Conservation (phyloP, 2,329 filamentous ascomycete species). For the Aspergillus pseudoterreus region DNA sequence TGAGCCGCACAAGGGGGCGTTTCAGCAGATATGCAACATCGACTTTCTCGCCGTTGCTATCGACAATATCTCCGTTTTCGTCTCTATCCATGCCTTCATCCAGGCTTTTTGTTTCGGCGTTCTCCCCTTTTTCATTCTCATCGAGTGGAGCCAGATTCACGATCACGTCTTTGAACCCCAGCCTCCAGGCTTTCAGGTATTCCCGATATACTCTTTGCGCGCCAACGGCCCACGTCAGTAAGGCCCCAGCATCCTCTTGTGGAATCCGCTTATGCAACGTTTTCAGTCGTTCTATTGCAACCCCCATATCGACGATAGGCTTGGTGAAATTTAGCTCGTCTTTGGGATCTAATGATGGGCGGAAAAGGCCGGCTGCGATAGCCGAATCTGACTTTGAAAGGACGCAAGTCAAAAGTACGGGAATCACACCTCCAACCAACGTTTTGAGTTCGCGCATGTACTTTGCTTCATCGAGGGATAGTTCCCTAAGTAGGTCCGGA, state of each 20-base stretch:
- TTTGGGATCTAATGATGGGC: slow-evolving; percentile 49
- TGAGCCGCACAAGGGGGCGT: slow-evolving; percentile 79
- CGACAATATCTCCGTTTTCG: slow-evolving; percentile 58
- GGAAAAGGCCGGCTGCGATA: slow-evolving; percentile 65
- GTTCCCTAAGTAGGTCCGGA: slow-evolving; percentile 72
- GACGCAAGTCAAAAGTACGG: slow-evolving; percentile 81
- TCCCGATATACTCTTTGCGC: slow-evolving; percentile 76
- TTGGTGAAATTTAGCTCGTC: slow-evolving; percentile 67
- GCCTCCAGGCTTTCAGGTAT: slow-evolving; percentile 83
- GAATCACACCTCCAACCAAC: slow-evolving; percentile 89
- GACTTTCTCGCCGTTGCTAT: slow-evolving; percentile 79
- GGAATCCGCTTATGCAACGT: slow-evolving; percentile 77
- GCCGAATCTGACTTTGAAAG: slow-evolving; percentile 67
- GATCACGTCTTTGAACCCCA: slow-evolving; percentile 91
- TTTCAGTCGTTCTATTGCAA: slow-evolving; percentile 80
- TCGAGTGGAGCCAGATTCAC: slow-evolving; percentile 81
- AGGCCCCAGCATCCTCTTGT: slow-evolving; percentile 63
- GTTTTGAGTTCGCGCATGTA: slow-evolving; percentile 91
- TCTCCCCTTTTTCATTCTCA: slow-evolving; percentile 53
- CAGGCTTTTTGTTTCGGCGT: slow-evolving; percentile 46
- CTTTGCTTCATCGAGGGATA: slow-evolving; percentile 77
- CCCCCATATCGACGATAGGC: slow-evolving; percentile 90
- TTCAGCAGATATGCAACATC: slow-evolving; percentile 93
- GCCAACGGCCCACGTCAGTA: slow-evolving; percentile 77
- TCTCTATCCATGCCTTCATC: slow-evolving; percentile 57